Conservation (phyloP, 2,329 filamentous ascomycete genomes). For the Ascochyta viciae-villosae region DNA sequence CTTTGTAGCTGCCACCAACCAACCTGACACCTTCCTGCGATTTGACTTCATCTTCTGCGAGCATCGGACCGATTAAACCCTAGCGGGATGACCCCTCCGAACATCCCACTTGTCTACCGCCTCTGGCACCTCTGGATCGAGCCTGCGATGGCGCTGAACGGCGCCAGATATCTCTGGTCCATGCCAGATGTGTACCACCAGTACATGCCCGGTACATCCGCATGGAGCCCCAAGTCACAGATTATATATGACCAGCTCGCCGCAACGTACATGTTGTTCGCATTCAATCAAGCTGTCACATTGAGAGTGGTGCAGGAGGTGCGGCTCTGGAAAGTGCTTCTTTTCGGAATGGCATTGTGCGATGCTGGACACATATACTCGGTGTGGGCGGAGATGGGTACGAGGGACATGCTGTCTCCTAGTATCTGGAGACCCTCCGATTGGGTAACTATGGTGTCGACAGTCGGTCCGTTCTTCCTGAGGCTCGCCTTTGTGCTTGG, state of each 20-base stretch:
- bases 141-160: slow-evolving; percentile 61
- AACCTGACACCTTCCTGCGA: background rate
- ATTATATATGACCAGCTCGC: slow-evolving; percentile 77
- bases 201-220: slow-evolving; percentile 63
- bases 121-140: slow-evolving; percentile 79
- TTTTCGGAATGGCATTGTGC: slow-evolving; percentile 73
- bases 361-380: slow-evolving; percentile 74
- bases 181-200: slow-evolving; percentile 64
- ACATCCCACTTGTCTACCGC: slow-evolving; percentile 65
- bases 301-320: slow-evolving; percentile 72
- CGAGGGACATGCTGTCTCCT: slow-evolving; percentile 31
- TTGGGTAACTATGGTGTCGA: slow-evolving; percentile 47
- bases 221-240: slow-evolving; percentile 46
- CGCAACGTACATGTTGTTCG: slow-evolving; percentile 78
- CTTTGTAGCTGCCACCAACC: background rate
- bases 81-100: slow-evolving; percentile 22
- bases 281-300: slow-evolving; percentile 77
- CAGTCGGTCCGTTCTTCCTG: slow-evolving; percentile 41
- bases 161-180: slow-evolving; percentile 60
- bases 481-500: slow-evolving; percentile 48
- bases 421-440: slow-evolving; percentile 48
- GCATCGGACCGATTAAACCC: background rate
- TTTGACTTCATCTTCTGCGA: background rate
- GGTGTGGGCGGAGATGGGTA: slow-evolving; percentile 43
- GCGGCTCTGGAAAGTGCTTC: slow-evolving; percentile 71